A percentile compares a stretch with the other conserved stretches of the same genome.
Conservation (phyloP, 1,284 basidiomycete species). For the Cutaneotrichosporon curvatum region DNA sequence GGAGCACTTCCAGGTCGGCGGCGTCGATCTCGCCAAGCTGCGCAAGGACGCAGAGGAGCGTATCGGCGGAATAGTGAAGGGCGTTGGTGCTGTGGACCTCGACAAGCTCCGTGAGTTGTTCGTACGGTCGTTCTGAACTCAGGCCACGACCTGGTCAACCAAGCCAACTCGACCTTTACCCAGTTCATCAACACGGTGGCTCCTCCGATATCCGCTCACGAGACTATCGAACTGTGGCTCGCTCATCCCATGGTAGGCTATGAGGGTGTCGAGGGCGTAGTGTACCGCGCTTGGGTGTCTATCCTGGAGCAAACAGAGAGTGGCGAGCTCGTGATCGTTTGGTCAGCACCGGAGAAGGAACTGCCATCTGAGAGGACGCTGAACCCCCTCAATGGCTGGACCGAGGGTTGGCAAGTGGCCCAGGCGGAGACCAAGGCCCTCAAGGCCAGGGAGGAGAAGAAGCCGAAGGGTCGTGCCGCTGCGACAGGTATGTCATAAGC, state of each 20-base stretch:
- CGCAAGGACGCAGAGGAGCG: constrained; percentile 48
- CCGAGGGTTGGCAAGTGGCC: constrained; percentile 71
- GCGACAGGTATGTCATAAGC: constrained; percentile 17
- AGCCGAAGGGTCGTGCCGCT: constrained; percentile 25
- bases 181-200: constrained; percentile 94
- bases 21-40: constrained; percentile 74
- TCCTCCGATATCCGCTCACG: constrained; percentile 94
- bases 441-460: constrained; percentile 29
- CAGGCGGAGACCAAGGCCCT: constrained; percentile 46
- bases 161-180: constrained; percentile 75
- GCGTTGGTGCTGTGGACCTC: constrained; percentile 56
- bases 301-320: constrained; percentile 91
- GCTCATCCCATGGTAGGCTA: constrained; percentile 96
- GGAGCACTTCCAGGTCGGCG: constrained; percentile 51
- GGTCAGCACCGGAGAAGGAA: constrained; percentile 56
- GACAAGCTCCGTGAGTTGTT: constrained; percentile 63
- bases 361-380: constrained; percentile 51
- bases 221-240: constrained; percentile 91
- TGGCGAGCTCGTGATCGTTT: constrained; percentile 81
- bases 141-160: constrained; percentile 81
- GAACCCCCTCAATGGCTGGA: constrained; percentile 74
- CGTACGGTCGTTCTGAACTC: constrained; percentile 1
- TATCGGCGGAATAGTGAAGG: constrained; percentile 57
- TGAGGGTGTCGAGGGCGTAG: constrained; percentile 91
- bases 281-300: constrained; percentile 68